Evolutionary conservation across 768 basidiomycete species (phyloP).

Genomic region (Hortiboletus campestris): DNA sequence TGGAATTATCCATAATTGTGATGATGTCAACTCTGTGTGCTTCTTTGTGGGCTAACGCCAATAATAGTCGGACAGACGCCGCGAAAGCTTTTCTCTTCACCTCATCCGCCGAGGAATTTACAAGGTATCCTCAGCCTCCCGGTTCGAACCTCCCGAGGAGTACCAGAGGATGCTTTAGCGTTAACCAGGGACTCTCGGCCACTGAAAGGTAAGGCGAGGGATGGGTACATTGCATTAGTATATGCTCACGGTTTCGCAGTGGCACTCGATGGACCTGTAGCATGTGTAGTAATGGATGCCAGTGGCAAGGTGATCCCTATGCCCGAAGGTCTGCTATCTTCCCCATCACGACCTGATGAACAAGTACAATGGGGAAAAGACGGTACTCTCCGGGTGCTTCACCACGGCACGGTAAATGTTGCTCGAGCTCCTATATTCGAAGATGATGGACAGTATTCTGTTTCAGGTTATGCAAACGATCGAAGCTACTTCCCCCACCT

Average conservation of each 20-base stretch:
- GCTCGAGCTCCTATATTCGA: background rate
- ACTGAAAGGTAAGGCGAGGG: constrained; percentile 47
- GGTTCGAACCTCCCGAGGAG: constrained; percentile 64
- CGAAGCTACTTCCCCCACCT: constrained; percentile 69
- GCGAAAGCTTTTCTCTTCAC: constrained; percentile 70
- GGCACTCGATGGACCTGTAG: constrained; percentile 41
- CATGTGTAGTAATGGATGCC: constrained; percentile 50
- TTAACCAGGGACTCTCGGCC: constrained; percentile 56
- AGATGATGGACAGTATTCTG: constrained; percentile 3
- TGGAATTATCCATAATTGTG: constrained; percentile 94
- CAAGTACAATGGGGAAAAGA: constrained; percentile 65
- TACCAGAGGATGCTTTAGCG: constrained; percentile 80
- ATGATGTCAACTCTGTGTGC: constrained; percentile 16
- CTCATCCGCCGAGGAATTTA: constrained; percentile 75
- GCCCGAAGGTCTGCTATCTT: constrained; percentile 52
- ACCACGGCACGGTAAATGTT: constrained; percentile 57
- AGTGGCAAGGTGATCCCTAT: constrained; percentile 53
- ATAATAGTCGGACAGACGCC: constrained; percentile 86
- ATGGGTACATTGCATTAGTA: background rate
- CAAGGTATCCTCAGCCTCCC: constrained; percentile 75
- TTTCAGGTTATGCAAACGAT: constrained; percentile 69
- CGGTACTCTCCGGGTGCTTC: constrained; percentile 57
- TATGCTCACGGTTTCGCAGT: constrained; percentile 24
- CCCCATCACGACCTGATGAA: constrained; percentile 64
- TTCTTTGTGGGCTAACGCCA: background rate